Base-by-base conservation (phyloP, 1,284 basidiomycete species). In the Ceratorhiza oryzae-sativae region DNA sequence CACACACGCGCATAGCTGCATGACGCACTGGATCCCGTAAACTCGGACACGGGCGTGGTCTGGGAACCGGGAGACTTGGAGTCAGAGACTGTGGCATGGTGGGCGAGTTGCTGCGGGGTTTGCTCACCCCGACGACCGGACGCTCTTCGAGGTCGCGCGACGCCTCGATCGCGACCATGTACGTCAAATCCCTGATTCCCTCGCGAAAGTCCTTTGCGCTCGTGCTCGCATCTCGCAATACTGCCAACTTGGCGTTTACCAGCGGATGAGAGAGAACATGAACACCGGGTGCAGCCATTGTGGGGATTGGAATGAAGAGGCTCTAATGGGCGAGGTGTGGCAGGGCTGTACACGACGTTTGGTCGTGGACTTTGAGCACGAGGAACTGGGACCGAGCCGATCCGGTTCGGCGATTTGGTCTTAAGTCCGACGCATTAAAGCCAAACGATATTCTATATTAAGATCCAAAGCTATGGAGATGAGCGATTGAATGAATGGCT, bases 131-230 rank as follows among this genome's bases (percentile, higher is more conserved):
- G 65, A 84, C 77, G 76, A 92, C 88, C 0, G 82, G 79, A 48
- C 84, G 83, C 76, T 89, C 83, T 77, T 89, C 86, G 1, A 93
- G 81, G 61, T 84, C 82, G 36, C 88, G 84, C 30, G 87, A 88
- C 2, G 92, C 90, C 79, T 94, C 93, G 61, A 92, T 85, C 23
- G 89, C 93, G 51, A 94, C 79, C 65, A 93, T 83, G 62, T 88
- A 80, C 75, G 89, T 89, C 77, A 94, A 86, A 75, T 89, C 87
- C 75, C 88, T 84, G 62, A 94, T 85, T 20, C 88, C 88, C 83
- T 92, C 88, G 39, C 93, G 88, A 79, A 95, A 94, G 77, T 92
- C 90, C 78, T 91, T 91, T 10, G 90, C 78, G 15, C 81, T 82
- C 1, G 92, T 92, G 9, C 82, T 82, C 51, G 82, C 80, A 78